phyloP scores from a whole-genome alignment of 768 basidiomycete species.

The Pleurotus tuoliensis region DNA sequence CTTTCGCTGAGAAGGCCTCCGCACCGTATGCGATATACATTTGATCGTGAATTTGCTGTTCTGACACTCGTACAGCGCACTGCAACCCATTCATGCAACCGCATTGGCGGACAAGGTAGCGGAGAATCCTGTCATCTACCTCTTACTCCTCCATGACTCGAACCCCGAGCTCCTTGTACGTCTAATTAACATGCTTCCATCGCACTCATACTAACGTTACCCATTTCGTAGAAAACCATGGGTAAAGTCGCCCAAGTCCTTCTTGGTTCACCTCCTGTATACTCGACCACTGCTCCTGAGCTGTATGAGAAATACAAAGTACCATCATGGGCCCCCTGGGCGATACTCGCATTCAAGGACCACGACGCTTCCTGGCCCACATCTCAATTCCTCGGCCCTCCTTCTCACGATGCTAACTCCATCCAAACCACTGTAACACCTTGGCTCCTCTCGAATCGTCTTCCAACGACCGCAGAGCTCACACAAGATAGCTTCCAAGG shows the following conservation, averaged over 20 bases:
- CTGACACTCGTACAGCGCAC: constrained; percentile 24
- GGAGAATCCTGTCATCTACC: constrained; percentile 46
- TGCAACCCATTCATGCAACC: constrained; percentile 33
- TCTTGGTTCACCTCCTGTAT: constrained; percentile 44
- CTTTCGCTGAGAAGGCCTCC: constrained; percentile 73
- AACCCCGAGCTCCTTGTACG: constrained; percentile 33
- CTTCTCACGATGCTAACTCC: constrained; percentile 15
- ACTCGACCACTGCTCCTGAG: constrained; percentile 32
- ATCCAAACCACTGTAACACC: constrained; percentile 28
- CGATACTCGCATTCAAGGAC: constrained; percentile 66
- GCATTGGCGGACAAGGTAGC: constrained; percentile 37
- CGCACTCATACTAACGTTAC: neutral
- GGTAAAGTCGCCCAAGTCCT: constrained; percentile 31
- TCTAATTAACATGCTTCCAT: neutral
- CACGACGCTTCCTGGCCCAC: constrained; percentile 44
- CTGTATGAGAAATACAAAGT: constrained; percentile 35
- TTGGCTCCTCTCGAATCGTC: constrained; percentile 69
- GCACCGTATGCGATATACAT: constrained; percentile 49
- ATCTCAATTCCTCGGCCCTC: constrained; percentile 35
- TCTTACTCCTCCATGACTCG: constrained; percentile 44
- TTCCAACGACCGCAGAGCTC: constrained; percentile 73
- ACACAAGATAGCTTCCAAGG: constrained; percentile 75
- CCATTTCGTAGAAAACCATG: constrained; percentile 28
- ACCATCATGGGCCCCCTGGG: constrained; percentile 43
- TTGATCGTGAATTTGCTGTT: neutral